Percentiles rank a stretch among this genome's conserved stretches.
Evolutionary conservation across 139 green algal genomes (phyloP).

Genomic region (Yamagishiella unicocca): DNA sequence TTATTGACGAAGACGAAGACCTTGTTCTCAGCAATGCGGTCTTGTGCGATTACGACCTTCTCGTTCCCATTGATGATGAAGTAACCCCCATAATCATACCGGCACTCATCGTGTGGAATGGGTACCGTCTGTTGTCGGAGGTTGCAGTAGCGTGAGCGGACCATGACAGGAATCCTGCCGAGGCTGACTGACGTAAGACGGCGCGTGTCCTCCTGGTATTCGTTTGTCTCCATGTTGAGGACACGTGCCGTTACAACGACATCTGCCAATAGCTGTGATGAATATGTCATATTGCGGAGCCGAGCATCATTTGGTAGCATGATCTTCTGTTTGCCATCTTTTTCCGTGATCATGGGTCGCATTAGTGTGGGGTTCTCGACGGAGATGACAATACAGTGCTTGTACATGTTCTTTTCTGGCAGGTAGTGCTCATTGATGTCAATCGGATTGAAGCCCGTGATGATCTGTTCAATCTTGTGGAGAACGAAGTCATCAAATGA

Average conservation of each 20-base stretch:
- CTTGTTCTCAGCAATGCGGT: constrained; percentile 52
- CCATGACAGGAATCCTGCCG: constrained; percentile 93
- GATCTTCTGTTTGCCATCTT: constrained; percentile 81
- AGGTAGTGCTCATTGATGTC: constrained; percentile 19
- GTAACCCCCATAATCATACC: constrained; percentile 92
- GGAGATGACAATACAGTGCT: not conserved
- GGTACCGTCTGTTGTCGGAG: constrained; percentile 76
- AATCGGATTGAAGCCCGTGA: constrained; percentile 41
- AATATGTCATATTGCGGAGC: constrained; percentile 92
- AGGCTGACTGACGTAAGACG: constrained; percentile 77
- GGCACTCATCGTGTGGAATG: constrained; percentile 83
- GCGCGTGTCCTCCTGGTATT: constrained; percentile 38
- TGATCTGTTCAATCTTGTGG: constrained; percentile 76
- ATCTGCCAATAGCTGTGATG: constrained; percentile 84
- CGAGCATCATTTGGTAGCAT: constrained; percentile 91
- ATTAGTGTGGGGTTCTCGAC: constrained; percentile 59
- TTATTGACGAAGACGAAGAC: constrained; percentile 27
- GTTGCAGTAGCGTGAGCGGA: constrained; percentile 85
- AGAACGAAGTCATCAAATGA: constrained; percentile 94
- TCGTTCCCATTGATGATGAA: constrained; percentile 92
- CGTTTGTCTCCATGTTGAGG: not conserved
- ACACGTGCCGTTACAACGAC: constrained; percentile 69
- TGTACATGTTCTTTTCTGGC: not conserved
- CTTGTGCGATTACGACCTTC: constrained; percentile 95
- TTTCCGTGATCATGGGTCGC: constrained; percentile 86